Percentiles rank a stretch among this genome's conserved stretches.
These are phyloP conservation scores for Claviceps quebecensis DNA, from an alignment of 2,329 filamentous ascomycete species.

Conservation along the genomic window DNA sequence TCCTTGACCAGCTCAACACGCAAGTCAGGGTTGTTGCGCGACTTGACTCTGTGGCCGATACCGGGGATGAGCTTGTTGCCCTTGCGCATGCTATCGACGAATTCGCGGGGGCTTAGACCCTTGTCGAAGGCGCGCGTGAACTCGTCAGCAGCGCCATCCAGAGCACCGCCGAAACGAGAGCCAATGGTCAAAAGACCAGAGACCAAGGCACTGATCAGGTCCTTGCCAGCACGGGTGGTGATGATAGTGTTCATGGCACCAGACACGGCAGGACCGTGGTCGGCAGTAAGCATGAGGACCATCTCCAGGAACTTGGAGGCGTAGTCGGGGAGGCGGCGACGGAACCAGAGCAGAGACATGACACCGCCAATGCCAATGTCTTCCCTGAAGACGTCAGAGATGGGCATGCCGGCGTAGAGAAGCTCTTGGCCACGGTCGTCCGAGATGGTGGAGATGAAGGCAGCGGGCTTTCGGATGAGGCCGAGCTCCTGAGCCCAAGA, in stretches of 20 bases:
- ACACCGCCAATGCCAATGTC: slow-evolving; percentile 99
- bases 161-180: slow-evolving; percentile 94
- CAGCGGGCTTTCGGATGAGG: slow-evolving; percentile 97
- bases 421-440: slow-evolving; percentile 99
- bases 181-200: slow-evolving; percentile 96
- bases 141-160: slow-evolving; percentile 95
- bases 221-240: slow-evolving; percentile 97
- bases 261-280: slow-evolving; percentile 96
- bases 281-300: slow-evolving; percentile 99
- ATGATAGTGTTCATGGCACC: slow-evolving; percentile 99
- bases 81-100: slow-evolving; percentile 97
- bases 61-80: slow-evolving; percentile 99
- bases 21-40: slow-evolving; percentile 98
- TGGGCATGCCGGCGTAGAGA: slow-evolving; percentile 97
- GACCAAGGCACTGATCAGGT: slow-evolving; percentile 89
- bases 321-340: slow-evolving; percentile 86
- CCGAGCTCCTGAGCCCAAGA: slow-evolving; percentile 98
- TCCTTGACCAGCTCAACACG: slow-evolving; percentile 99
- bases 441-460: slow-evolving; percentile 99
- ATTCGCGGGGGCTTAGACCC: slow-evolving; percentile 94
- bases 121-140: slow-evolving; percentile 98
- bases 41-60: slow-evolving; percentile 99
- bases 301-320: slow-evolving; percentile 99
- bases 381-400: slow-evolving; percentile 98
- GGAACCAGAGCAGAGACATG: slow-evolving; percentile 99